A percentile compares a stretch with the other conserved stretches of the same genome.
phyloP scores from a whole-genome alignment of 768 basidiomycete species.

The Trametes cingulata region DNA sequence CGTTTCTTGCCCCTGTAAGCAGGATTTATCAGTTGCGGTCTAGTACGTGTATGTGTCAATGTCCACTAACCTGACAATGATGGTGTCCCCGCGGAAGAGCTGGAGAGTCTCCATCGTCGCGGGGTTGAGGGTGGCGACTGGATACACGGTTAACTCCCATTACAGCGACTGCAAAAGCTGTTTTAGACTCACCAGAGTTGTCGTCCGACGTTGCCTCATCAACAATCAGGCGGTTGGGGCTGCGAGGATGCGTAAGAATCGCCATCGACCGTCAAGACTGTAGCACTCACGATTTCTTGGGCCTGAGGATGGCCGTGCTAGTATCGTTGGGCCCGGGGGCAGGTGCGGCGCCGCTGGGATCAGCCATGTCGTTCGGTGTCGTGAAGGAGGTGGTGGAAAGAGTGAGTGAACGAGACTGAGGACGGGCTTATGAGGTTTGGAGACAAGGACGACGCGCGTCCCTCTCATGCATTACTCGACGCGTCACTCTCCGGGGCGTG shows the following conservation, averaged over 20 bases:
- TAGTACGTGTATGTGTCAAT: background rate
- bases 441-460: slow-evolving; percentile 35
- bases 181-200: slow-evolving; percentile 75
- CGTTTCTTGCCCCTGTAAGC: slow-evolving; percentile 88
- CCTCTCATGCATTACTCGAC: slow-evolving; percentile 21
- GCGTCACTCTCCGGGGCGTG: slow-evolving; percentile 26
- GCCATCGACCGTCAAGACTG: slow-evolving; percentile 19
- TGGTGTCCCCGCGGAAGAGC: slow-evolving; percentile 96
- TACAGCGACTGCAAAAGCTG: background rate
- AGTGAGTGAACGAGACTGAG: slow-evolving; percentile 13
- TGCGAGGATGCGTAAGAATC: slow-evolving; percentile 37
- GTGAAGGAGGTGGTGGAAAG: slow-evolving; percentile 22
- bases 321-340: slow-evolving; percentile 87
- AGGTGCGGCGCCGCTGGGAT: slow-evolving; percentile 81
- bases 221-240: slow-evolving; percentile 96
- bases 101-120: slow-evolving; percentile 93
- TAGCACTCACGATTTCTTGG: slow-evolving; percentile 91
- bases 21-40: background rate
- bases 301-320: slow-evolving; percentile 92
- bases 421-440: slow-evolving; percentile 24
- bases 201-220: slow-evolving; percentile 94
- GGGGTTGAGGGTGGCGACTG: slow-evolving; percentile 93
- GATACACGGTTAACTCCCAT: slow-evolving; percentile 4
- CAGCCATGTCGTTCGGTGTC: slow-evolving; percentile 27
- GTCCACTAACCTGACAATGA: slow-evolving; percentile 78